A percentile compares a stretch with the other conserved stretches of the same genome.
These are phyloP conservation scores for Verticillium albo-atrum DNA, from an alignment of 2,329 filamentous ascomycete species.

Conservation along the genomic window DNA sequence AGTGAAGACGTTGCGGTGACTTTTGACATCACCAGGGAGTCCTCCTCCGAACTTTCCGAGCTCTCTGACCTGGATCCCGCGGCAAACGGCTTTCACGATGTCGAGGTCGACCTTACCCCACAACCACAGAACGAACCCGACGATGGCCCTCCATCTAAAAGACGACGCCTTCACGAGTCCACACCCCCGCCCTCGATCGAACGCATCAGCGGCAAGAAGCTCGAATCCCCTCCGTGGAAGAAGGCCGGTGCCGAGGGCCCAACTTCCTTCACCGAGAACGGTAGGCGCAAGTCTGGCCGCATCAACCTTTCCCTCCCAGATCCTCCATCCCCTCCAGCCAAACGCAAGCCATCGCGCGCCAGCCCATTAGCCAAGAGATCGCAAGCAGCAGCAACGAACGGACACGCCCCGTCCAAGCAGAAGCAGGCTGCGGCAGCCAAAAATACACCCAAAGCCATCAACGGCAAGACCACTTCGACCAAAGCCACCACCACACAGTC, in stretches of 20 bases:
- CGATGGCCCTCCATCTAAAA: slow-evolving; percentile 55
- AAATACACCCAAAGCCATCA: slow-evolving; percentile 19
- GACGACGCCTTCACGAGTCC: slow-evolving; percentile 53
- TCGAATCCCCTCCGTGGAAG: slow-evolving; percentile 89
- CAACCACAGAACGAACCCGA: slow-evolving; percentile 13
- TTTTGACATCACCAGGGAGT: slow-evolving; percentile 4
- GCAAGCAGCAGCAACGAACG: slow-evolving; percentile 18
- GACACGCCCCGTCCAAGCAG: slow-evolving; percentile 22
- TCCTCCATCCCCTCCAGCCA: slow-evolving; percentile 42
- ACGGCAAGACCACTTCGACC: slow-evolving; percentile 13
- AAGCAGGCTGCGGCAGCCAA: slow-evolving; percentile 25
- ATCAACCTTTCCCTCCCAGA: slow-evolving; percentile 54
- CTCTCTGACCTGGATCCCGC: slow-evolving; percentile 10
- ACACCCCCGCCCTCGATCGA: slow-evolving; percentile 29
- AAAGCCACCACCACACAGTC: slow-evolving; percentile 9
- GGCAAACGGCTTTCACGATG: slow-evolving; percentile 7
- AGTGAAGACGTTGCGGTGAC: not conserved
- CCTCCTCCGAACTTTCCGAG: slow-evolving; percentile 9
- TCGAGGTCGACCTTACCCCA: slow-evolving; percentile 9
- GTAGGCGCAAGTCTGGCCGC: slow-evolving; percentile 62
- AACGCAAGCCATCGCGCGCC: slow-evolving; percentile 29
- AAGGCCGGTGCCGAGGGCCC: slow-evolving; percentile 79
- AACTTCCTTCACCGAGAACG: slow-evolving; percentile 75
- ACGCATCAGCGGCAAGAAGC: slow-evolving; percentile 38
- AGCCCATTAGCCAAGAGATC: slow-evolving; percentile 26